Base-by-base conservation (phyloP, 257 asterid genomes). In the Echium plantagineum region DNA sequence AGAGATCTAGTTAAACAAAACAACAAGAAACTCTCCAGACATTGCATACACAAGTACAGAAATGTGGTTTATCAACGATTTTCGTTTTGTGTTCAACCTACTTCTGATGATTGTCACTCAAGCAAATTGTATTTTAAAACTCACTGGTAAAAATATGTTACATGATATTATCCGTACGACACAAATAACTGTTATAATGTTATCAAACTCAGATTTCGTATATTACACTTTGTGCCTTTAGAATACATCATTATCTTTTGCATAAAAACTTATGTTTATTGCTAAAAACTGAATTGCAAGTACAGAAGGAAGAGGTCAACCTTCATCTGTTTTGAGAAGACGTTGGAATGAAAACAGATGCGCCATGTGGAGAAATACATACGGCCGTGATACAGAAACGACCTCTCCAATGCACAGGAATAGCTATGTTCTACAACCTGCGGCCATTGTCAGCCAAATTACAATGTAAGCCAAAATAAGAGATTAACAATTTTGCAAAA, bases 351-450 rank as follows among this genome's bases (percentile, higher is more conserved):
- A 80, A 91, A 91, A 86, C 98, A 91, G 73, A 91, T 75, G 81
- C 86, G 86, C 83, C 89, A 75, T 17, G 90, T 78, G 26, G 97
- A 91, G 70, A 88, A 80, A 69, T 82, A 91, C 81, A 91, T 74
- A 64, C 97, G 89, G 48, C 97, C 98, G 21, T 88, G 98, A 72
- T 88, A 88, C 75, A 91, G 77, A 73, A 91, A 84, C 63, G 97
- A 88, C 74, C 94, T 81, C 85, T 91, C 97, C 5, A 91, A 85
- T 38, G 98, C 95, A 63, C 98, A 91, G 55, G 98, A 85, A 78
- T 85, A 91, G 83, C 90, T 91, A 75, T 89, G 88, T 75, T 82
- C 82, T 63, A 80, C 89, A 74, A 83, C 90, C 98, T 91, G 89
- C 66, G 77, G 69, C 15, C 48, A 38, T 38, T 38, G 48, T 38